Evolutionary conservation across 805 yeast genomes (phyloP), one percentile per base, ranked within the genome.

Genomic region (Candida hispaniensis): DNA sequence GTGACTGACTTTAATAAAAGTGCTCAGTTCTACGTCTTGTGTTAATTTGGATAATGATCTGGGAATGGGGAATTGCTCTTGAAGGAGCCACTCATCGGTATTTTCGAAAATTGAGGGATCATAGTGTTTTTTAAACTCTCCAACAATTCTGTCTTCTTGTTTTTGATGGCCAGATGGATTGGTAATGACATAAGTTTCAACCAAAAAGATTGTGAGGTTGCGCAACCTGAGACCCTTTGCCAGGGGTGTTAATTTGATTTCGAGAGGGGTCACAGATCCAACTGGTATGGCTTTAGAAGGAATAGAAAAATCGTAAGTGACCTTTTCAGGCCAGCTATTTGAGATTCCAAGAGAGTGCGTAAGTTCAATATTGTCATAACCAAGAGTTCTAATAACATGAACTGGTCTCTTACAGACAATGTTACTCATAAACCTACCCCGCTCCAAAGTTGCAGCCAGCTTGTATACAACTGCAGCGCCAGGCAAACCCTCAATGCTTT

Each of bases 301-400:
- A 5, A 81, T 75, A 35, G 81, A 78, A 41, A 91, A 73, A 3
- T 83, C 70, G 54, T 88, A 88, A 50, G 88, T 96, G 18, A 88
- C 82, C 52, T 91, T 91, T 28, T 74, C 63, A 2, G 97, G 96
- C 97, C 97, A 88, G 1, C 86, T 76, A 53, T 88, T 88, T 51
- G 85, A 94, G 18, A 88, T 93, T 0, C 93, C 81, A 47, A 86
- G 80, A 0, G 97, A 82, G 55, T 88, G 96, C 0, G 93, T 69
- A 14, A 85, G 63, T 48, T 91, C 97, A 3, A 80, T 69, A 1
- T 93, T 70, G 54, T 88, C 97, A 1, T 93, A 71, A 2, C 94
- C 75, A 41, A 88, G 59, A 0, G 97, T 88, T 48, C 98, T 68
- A 7, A 91, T 72, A 7, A 91, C 74, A 42, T 94, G 71, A 3